These are phyloP conservation scores for Dendrostoma leiphaemia DNA, from an alignment of 2,329 filamentous ascomycete genomes.

Conservation along the genomic window DNA sequence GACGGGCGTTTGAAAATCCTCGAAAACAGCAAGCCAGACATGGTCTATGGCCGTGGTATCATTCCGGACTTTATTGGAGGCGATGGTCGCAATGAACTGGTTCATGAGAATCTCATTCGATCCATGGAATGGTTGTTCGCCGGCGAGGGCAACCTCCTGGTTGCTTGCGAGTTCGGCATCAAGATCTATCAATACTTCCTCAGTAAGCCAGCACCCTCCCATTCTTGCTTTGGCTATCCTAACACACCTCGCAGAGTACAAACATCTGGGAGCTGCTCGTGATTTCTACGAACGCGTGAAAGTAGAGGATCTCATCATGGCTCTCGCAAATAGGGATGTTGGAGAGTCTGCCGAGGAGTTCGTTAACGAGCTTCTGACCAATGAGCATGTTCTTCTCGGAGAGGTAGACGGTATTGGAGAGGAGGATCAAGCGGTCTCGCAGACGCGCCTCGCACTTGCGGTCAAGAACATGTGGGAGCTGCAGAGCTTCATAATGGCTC, in stretches of 20 bases:
- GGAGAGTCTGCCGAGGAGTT: constrained; percentile 40
- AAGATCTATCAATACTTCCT: constrained; percentile 82
- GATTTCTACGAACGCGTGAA: constrained; percentile 49
- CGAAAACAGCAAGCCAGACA: constrained; percentile 45
- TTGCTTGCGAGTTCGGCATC: constrained; percentile 47
- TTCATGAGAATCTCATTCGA: constrained; percentile 63
- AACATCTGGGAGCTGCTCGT: constrained; percentile 54
- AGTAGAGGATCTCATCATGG: constrained; percentile 46
- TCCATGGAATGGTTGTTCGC: constrained; percentile 83
- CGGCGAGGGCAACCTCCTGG: constrained; percentile 50
- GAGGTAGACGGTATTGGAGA: constrained; percentile 27
- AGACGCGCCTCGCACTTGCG: constrained; percentile 43
- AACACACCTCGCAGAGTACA: constrained; percentile 37
- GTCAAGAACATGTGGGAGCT: constrained; percentile 60
- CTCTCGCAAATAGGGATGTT: constrained; percentile 36
- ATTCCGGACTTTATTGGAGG: constrained; percentile 69
- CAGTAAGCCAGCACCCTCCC: constrained; percentile 55
- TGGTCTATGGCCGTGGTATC: constrained; percentile 62
- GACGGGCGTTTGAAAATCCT: constrained; percentile 51
- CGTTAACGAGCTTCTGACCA: constrained; percentile 35
- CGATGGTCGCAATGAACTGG: constrained; percentile 37
- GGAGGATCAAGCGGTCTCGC: constrained; percentile 35
- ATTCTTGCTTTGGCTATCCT: constrained; percentile 21
- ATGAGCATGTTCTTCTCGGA: constrained; percentile 16
- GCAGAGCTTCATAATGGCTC: constrained; percentile 62